Percentiles rank a stretch among this genome's conserved stretches.
Conservation (phyloP, 2,329 filamentous ascomycete species). For the Neofusicoccum umdonicola region DNA sequence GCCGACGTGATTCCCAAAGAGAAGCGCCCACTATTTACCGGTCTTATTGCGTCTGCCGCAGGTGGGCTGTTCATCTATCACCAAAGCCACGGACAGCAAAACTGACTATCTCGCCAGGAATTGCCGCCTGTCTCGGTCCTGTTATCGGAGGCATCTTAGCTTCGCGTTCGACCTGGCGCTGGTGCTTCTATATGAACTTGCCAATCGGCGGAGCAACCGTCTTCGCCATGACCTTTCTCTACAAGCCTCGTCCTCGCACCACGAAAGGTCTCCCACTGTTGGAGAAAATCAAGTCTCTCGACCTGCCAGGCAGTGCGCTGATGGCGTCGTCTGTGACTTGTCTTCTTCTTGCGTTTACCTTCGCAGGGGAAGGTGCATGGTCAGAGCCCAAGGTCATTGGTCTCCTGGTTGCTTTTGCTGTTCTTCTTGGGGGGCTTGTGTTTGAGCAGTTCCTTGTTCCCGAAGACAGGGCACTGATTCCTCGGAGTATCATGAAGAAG, state of each 20-base stretch:
- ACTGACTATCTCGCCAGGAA: neutral
- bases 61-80: neutral
- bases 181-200: slow-evolving; percentile 7
- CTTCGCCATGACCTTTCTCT: neutral
- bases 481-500: neutral
- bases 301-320: neutral
- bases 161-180: neutral
- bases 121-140: neutral
- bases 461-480: neutral
- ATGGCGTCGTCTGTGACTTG: neutral
- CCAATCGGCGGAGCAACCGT: neutral
- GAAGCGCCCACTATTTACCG: neutral
- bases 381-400: neutral
- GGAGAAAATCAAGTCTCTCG: neutral
- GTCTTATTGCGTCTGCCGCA: neutral
- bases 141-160: neutral
- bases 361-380: neutral
- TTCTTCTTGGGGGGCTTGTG: neutral
- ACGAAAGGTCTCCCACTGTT: neutral
- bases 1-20: neutral
- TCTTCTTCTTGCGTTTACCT: neutral
- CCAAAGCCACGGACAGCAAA: neutral
- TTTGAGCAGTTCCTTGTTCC: neutral
- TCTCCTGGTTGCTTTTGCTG: neutral
- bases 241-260: neutral